A percentile compares a stretch with the other conserved stretches of the same genome.
Conservation (phyloP, 2,329 filamentous ascomycete genomes). For the Diplodia seriata region DNA sequence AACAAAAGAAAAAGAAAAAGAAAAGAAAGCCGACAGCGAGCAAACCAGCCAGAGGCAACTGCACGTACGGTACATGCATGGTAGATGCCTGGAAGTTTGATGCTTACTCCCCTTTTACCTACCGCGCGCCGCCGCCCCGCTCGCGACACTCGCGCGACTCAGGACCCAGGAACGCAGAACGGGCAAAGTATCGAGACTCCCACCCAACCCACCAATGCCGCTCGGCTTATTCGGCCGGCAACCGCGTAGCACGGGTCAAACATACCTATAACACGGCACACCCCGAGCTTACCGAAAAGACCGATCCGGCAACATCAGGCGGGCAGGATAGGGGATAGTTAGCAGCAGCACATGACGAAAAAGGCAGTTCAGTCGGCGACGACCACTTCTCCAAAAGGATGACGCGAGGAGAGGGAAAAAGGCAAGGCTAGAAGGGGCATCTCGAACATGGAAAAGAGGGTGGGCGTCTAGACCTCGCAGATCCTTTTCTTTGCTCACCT, state of each 20-base stretch:
- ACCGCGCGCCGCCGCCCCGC: neutral
- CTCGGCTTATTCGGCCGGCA: neutral
- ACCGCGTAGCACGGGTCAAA: neutral
- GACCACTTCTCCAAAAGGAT: neutral
- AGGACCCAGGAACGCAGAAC: neutral
- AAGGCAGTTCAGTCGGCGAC: neutral
- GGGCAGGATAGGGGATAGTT: neutral
- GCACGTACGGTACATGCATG: too few species aligned
- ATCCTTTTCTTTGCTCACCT: neutral
- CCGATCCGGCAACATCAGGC: too few species aligned
- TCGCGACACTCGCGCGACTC: neutral
- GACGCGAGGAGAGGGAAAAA: neutral
- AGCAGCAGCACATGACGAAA: neutral
- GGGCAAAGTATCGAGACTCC: neutral
- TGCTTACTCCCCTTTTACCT: too few species aligned
- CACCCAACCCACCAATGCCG: neutral
- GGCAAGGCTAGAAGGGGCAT: too few species aligned
- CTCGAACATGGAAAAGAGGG: too few species aligned
- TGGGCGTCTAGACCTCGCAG: neutral
- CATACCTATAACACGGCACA: neutral
- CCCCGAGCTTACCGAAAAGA: too few species aligned
- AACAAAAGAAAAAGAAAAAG: neutral
- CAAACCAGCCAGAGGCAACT: too few species aligned
- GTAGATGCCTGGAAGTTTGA: too few species aligned
- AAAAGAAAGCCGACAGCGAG: neutral